These are phyloP conservation scores for Thelephora aurantiotincta DNA, from an alignment of 768 basidiomycete species.

Conservation along the genomic window DNA sequence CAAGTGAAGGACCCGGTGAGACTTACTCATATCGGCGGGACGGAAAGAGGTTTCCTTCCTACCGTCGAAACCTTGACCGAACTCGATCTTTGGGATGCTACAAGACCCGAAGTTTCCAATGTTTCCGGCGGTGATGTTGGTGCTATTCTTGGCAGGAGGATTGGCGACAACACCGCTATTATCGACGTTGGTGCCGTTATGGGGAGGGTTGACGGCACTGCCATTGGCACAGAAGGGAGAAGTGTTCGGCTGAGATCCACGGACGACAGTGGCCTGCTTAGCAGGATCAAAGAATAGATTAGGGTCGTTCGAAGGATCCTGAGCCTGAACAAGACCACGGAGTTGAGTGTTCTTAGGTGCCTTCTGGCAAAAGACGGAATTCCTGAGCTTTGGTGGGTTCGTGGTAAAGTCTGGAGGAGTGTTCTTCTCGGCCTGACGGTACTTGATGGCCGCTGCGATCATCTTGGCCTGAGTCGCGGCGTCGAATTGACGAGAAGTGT, in stretches of 20 bases:
- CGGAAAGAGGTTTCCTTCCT: constrained; percentile 41
- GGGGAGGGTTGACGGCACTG: constrained; percentile 1
- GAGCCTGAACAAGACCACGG: constrained; percentile 22
- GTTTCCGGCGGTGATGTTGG: constrained; percentile 2
- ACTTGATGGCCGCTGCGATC: constrained; percentile 36
- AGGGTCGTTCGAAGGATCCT: constrained; percentile 20
- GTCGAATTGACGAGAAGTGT: constrained; percentile 39
- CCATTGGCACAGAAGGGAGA: constrained; percentile 13
- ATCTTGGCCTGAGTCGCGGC: constrained; percentile 33
- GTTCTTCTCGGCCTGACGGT: constrained; percentile 45
- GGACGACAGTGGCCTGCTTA: constrained; percentile 22
- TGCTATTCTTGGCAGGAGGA: constrained; percentile 3
- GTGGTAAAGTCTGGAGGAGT: constrained; percentile 42
- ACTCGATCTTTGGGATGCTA: constrained; percentile 39
- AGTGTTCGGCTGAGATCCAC: constrained; percentile 29
- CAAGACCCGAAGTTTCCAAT: constrained; percentile 37
- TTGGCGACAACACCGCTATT: not conserved
- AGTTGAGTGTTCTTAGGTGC: constrained; percentile 21
- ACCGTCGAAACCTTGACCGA: constrained; percentile 37
- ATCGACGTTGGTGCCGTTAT: constrained; percentile 1
- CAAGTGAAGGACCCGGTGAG: not conserved
- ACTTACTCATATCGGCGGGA: constrained; percentile 31
- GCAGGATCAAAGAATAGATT: constrained; percentile 20
- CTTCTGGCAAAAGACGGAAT: constrained; percentile 34
- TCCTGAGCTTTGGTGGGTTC: constrained; percentile 33